phyloP scores from a whole-genome alignment of 2,329 filamentous ascomycete genomes.

The Ophiocordyceps polyrhachis-furcata region DNA sequence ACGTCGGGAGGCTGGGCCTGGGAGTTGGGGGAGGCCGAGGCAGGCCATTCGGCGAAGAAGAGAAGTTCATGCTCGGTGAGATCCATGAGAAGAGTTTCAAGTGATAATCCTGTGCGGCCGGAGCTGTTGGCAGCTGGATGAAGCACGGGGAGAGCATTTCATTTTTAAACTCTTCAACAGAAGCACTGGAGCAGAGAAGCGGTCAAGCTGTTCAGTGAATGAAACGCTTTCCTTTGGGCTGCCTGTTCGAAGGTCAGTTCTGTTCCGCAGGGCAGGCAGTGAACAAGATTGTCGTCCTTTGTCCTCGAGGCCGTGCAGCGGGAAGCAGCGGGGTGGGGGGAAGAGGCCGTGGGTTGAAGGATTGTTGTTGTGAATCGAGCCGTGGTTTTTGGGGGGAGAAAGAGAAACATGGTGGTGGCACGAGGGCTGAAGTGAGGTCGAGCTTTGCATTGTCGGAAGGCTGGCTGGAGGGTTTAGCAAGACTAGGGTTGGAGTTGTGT shows the following conservation, averaged over 20 bases:
- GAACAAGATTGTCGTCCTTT: not conserved
- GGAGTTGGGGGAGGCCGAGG: not conserved
- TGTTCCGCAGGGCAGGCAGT: not conserved
- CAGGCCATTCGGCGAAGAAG: not conserved
- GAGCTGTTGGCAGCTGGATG: not conserved
- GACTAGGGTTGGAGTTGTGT: not conserved
- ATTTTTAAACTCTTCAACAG: not conserved
- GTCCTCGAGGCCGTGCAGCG: not conserved
- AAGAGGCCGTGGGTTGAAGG: not conserved
- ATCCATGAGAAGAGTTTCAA: not conserved
- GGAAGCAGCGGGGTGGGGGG: not conserved
- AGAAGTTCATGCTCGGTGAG: not conserved
- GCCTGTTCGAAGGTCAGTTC: not conserved
- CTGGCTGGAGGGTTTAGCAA: not conserved
- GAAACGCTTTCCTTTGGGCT: not conserved
- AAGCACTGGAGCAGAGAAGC: not conserved
- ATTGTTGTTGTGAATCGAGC: not conserved
- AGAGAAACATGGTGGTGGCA: not conserved
- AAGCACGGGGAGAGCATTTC: not conserved
- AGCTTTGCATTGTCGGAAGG: not conserved
- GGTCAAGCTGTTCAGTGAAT: not conserved
- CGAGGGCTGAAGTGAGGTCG: not conserved
- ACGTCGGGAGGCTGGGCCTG: not conserved
- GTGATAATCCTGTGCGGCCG: not conserved
- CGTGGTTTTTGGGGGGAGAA: not conserved